Percentiles rank a stretch among this genome's conserved stretches.
phyloP scores from a whole-genome alignment of 2,329 filamentous ascomycete species.

The Shiraia bambusicola region DNA sequence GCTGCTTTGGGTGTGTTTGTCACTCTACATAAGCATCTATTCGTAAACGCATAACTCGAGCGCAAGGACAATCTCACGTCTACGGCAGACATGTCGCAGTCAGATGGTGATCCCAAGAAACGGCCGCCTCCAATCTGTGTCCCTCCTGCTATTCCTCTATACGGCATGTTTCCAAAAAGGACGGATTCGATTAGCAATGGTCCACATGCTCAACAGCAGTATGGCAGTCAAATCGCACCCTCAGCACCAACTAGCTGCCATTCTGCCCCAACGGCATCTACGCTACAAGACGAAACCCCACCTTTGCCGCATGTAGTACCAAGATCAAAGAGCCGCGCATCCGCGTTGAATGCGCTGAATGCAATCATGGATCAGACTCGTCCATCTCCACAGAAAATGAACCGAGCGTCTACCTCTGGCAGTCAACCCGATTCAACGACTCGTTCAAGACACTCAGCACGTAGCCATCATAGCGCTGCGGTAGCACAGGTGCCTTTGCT shows the following conservation, averaged over 20 bases:
- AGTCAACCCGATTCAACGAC: constrained; percentile 22
- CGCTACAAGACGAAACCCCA: constrained; percentile 10
- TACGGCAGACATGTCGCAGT: constrained; percentile 18
- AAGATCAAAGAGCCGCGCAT: constrained; percentile 14
- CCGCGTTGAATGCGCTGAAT: constrained; percentile 25
- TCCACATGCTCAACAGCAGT: constrained; percentile 11
- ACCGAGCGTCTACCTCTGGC: constrained; percentile 10
- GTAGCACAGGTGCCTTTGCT: constrained; percentile 18
- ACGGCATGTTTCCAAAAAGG: constrained; percentile 14
- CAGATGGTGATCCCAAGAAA: constrained; percentile 20
- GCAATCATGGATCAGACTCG: constrained; percentile 28
- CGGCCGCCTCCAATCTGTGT: constrained; percentile 31
- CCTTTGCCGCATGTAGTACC: constrained; percentile 18
- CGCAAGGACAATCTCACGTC: not conserved
- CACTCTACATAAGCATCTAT: not conserved
- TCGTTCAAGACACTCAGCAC: constrained; percentile 26
- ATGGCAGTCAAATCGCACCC: constrained; percentile 6
- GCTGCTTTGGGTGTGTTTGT: no score
- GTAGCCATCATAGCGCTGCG: constrained; percentile 17
- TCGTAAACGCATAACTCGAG: not conserved
- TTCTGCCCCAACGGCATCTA: constrained; percentile 15
- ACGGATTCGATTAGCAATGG: constrained; percentile 6
- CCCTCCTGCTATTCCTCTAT: constrained; percentile 13
- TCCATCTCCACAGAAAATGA: constrained; percentile 25
- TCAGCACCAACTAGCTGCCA: constrained; percentile 7